Base-by-base conservation (phyloP, 257 asterid species). In the Primulina huaijiensis region DNA sequence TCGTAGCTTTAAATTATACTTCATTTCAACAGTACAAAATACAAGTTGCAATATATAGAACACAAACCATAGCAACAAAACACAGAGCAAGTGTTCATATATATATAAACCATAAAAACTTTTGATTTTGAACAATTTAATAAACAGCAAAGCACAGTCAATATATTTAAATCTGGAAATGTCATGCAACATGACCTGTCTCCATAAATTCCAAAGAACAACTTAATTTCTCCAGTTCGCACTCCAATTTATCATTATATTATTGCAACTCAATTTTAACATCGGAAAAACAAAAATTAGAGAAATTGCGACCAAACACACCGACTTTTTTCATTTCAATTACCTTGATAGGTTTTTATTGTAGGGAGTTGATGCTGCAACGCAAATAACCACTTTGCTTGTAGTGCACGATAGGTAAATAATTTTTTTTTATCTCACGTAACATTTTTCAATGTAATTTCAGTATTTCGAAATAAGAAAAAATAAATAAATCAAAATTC, bases 221-320 rank as follows among this genome's bases (percentile, higher is more conserved):
- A 60, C 81, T 74, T 71, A 92, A 60, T 59, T 81, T 89, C 79
- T 88, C 93, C 74, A 87, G 74, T 78, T 84, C 88, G 75, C 78
- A 35, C 65, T 82, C 96, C 82, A 88, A 69, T 68, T 74, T 73
- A 65, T 68, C 75, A 67, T 80, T 79, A 73, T 89, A n/a, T n/a
- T n/a, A n/a, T 96, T 90, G 87, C 72, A 79, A 56, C 70, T 62
- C 43, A 52, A 65, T 43, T 55, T 65, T 6, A 68, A 57, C 11
- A 72, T 68, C 17, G 16, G 30, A 27, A 35, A 33, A 53, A 65
- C 33, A n/a, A 69, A 17, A 29, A 43, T 21, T 7, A 17, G 56
- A 38, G 69, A 65, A 38, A 38, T 20, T 29, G 17, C 33, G 21
- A 64, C 11, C 19, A 2, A 64, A 9, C 33, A 68, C 58, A 37